Percentiles rank a stretch among this genome's conserved stretches.
Evolutionary conservation across 2,329 filamentous ascomycete species (phyloP).

Genomic region (Mollisiaceae sp.): DNA sequence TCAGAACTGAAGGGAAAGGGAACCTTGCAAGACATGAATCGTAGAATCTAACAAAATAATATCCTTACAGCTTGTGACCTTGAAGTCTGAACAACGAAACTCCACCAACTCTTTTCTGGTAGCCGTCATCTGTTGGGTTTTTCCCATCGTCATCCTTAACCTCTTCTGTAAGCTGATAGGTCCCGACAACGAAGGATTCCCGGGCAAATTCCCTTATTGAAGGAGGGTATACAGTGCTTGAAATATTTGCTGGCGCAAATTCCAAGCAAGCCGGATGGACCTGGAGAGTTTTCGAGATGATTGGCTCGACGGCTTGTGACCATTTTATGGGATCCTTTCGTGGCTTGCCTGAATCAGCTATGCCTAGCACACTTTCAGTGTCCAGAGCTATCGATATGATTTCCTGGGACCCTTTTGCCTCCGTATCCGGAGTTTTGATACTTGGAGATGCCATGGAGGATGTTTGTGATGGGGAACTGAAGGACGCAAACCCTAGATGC

Average conservation of each 20-base stretch:
- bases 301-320: background rate
- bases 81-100: slow-evolving; percentile 59
- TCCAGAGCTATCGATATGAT: background rate
- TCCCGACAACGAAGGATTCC: slow-evolving; percentile 1
- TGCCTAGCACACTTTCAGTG: background rate
- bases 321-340: background rate
- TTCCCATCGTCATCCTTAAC: slow-evolving; percentile 25
- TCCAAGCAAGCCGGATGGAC: slow-evolving; percentile 6
- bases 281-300: background rate
- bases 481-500: background rate
- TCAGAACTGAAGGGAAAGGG: background rate
- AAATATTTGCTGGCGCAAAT: slow-evolving; percentile 3
- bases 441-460: background rate
- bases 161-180: background rate
- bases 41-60: background rate
- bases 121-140: slow-evolving; percentile 39
- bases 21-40: background rate
- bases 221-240: background rate
- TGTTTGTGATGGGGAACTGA: background rate
- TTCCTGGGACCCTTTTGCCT: background rate
- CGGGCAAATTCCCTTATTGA: background rate
- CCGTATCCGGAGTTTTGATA: background rate
- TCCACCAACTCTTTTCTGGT: slow-evolving; percentile 63
- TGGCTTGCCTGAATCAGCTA: background rate
- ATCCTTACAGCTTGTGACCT: slow-evolving; percentile 59